Percentiles rank a stretch among this genome's conserved stretches.
phyloP scores from a whole-genome alignment of 2,329 filamentous ascomycete genomes.

The Macrophomina tecta region DNA sequence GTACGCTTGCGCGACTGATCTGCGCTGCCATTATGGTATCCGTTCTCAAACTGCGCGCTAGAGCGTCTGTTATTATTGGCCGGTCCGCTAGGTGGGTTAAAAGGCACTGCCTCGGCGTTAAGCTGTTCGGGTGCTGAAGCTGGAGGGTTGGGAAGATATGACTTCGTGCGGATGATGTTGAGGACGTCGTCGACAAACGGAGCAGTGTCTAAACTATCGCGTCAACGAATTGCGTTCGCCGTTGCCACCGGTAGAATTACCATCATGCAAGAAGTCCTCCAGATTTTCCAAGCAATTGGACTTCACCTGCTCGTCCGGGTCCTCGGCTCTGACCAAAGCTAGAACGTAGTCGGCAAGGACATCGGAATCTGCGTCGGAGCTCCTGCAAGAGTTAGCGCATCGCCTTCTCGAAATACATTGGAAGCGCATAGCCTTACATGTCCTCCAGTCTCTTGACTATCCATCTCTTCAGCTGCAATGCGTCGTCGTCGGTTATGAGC shows the following conservation, averaged over 20 bases:
- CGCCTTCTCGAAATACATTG: neutral
- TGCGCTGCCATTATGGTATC: conserved; percentile 29
- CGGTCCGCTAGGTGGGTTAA: conserved; percentile 35
- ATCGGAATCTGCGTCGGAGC: conserved; percentile 79
- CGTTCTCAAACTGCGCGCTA: conserved; percentile 30
- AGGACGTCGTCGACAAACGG: conserved; percentile 76
- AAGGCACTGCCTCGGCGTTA: conserved; percentile 37
- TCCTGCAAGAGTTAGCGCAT: conserved; percentile 39
- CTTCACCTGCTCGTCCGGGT: conserved; percentile 67
- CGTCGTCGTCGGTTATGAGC: conserved; percentile 61
- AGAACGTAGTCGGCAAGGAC: conserved; percentile 86
- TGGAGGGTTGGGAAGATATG: conserved; percentile 40
- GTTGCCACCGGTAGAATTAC: conserved; percentile 46
- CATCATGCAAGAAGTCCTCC: conserved; percentile 75
- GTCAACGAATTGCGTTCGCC: conserved; percentile 17
- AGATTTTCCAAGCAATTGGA: conserved; percentile 74
- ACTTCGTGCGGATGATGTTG: conserved; percentile 65
- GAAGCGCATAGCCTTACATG: conserved; percentile 60
- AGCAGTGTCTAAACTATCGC: conserved; percentile 54
- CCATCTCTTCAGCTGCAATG: conserved; percentile 72
- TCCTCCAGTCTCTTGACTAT: conserved; percentile 78
- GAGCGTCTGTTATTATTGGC: conserved; percentile 31
- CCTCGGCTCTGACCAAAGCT: conserved; percentile 74
- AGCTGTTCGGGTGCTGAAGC: conserved; percentile 34
- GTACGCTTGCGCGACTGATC: conserved; percentile 60